Evolutionary conservation across 495 filamentous ascomycete species (phyloP), one percentile per base, ranked within the genome.

Genomic region (Lepidopterella palustris): DNA sequence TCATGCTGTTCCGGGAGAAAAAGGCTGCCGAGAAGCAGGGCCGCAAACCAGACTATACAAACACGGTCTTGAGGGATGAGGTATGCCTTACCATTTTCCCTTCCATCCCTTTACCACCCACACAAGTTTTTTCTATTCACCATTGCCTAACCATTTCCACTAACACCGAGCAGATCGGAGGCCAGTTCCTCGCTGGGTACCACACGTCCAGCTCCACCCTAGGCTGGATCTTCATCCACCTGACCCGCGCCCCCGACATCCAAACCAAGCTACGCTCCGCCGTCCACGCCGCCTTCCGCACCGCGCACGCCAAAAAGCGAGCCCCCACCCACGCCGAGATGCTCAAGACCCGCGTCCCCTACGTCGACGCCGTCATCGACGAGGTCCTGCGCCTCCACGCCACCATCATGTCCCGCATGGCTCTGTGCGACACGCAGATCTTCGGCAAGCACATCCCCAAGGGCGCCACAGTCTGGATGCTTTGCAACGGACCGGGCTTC

Each of bases 291-390:
- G 31, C 26, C 13, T 5, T 15, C 15, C 11, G 53, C 29, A n/a
- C 4, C 5, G n/a, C 53, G 26, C 40, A 26, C 27, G 15, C 9
- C 4, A 20, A 13, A 20, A 5, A n/a, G n/a, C n/a, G n/a, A n/a
- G n/a, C n/a, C n/a, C n/a, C n/a, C n/a, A n/a, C n/a, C n/a, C n/a
- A n/a, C n/a, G n/a, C n/a, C n/a, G n/a, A n/a, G n/a, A n/a, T n/a
- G n/a, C n/a, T n/a, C n/a, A n/a, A n/a, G n/a, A n/a, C n/a, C n/a
- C n/a, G n/a, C n/a, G n/a, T n/a, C n/a, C n/a, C n/a, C n/a, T n/a
- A n/a, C 0, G 13, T 47, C n/a, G 13, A 73, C 69, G 15, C 58
- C 66, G 3, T n/a, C 42, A 25, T 48, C n/a, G 11, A 68, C 69
- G 25, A 70, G 42, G 3, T 27, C 47, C 28, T 39, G 32, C 32